These are phyloP conservation scores for Pseudocercospora eumusae DNA, from an alignment of 2,329 filamentous ascomycete species.

Conservation along the genomic window DNA sequence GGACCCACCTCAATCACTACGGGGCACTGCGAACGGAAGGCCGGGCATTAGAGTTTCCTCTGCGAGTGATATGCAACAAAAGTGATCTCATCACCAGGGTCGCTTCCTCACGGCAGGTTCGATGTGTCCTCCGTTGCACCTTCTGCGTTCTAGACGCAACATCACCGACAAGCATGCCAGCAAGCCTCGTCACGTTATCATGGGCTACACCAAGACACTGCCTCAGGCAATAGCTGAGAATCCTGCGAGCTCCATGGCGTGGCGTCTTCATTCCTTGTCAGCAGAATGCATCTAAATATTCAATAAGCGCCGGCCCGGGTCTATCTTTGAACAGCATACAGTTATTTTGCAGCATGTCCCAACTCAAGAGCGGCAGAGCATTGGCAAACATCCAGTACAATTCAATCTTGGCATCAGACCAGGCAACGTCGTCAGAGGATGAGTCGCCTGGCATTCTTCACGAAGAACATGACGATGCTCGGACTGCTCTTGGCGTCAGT, in stretches of 20 bases:
- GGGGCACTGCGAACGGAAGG: background rate
- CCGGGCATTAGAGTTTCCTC: background rate
- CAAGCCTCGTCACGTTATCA: background rate
- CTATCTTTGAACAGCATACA: background rate
- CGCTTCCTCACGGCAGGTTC: background rate
- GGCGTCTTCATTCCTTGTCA: background rate
- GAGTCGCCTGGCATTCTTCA: slow-evolving; percentile 34
- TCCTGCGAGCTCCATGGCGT: background rate
- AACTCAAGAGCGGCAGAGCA: slow-evolving; percentile 33
- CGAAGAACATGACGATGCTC: slow-evolving; percentile 43
- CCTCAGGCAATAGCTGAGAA: background rate
- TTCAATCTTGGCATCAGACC: slow-evolving; percentile 41
- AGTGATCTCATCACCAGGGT: slow-evolving; percentile 1
- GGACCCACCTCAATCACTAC: too few species aligned
- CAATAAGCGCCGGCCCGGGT: background rate
- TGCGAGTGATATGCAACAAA: slow-evolving; percentile 3
- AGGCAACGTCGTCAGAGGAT: slow-evolving; percentile 49
- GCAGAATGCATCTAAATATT: background rate
- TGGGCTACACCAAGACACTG: background rate
- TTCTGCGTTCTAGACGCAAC: background rate
- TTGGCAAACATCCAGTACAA: slow-evolving; percentile 47
- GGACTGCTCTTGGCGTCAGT: slow-evolving; percentile 58
- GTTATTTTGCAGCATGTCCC: background rate
- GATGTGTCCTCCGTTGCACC: background rate
- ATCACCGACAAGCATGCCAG: background rate